phyloP scores from a whole-genome alignment of 495 filamentous ascomycete species.

The Antarctomyces pellizariae region DNA sequence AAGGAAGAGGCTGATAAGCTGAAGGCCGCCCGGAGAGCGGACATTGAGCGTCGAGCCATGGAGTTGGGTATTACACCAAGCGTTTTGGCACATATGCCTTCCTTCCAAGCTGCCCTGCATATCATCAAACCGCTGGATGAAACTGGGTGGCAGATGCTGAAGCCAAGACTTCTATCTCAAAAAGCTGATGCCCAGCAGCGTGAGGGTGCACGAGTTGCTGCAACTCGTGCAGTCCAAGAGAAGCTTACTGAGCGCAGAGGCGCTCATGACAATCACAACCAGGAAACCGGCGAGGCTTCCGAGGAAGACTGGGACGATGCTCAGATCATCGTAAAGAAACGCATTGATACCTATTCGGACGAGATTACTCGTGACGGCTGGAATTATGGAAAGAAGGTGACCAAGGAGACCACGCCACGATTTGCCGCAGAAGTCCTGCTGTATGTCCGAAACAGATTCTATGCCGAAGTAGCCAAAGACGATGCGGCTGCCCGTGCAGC shows the following conservation, averaged over 20 bases:
- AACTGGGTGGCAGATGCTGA: constrained; percentile 36
- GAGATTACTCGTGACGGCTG: constrained; percentile 36
- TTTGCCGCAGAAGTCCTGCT: constrained; percentile 46
- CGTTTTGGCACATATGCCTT: constrained; percentile 38
- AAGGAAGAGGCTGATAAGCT: constrained; percentile 24
- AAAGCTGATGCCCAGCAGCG: constrained; percentile 29
- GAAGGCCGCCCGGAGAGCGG: constrained; percentile 32
- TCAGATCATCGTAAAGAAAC: constrained; percentile 35
- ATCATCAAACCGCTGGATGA: constrained; percentile 40
- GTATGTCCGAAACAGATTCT: constrained; percentile 36
- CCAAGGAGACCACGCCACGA: constrained; percentile 29
- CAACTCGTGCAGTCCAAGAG: constrained; percentile 20
- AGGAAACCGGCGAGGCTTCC: constrained; percentile 30
- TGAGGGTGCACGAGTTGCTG: constrained; percentile 21
- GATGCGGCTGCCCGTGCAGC: constrained; percentile 20
- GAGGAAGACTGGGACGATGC: constrained; percentile 44
- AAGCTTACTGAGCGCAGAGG: constrained; percentile 18
- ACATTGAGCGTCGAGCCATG: constrained; percentile 43
- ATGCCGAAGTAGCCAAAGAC: constrained; percentile 28
- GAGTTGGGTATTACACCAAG: constrained; percentile 27
- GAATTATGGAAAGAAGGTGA: constrained; percentile 29
- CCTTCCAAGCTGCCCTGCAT: constrained; percentile 45
- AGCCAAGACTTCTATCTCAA: constrained; percentile 40
- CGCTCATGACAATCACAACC: constrained; percentile 10
- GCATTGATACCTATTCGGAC: constrained; percentile 35